A percentile compares a stretch with the other conserved stretches of the same genome.
Conservation (phyloP, 345 rosid species). For the Salix udensis region DNA sequence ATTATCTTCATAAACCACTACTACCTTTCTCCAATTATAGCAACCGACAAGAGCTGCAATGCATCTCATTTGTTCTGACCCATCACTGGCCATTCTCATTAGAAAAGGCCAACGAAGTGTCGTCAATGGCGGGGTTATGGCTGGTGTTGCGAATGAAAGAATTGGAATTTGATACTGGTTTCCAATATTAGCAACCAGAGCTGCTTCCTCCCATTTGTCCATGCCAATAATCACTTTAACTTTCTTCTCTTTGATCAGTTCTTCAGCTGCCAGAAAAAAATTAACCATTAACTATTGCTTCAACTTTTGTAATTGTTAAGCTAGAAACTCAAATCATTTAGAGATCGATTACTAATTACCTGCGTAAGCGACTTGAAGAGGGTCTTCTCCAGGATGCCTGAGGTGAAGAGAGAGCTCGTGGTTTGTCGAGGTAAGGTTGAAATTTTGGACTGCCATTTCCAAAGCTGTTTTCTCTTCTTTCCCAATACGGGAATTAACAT, state of each 20-base stretch:
- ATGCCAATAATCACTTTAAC: constrained; percentile 42
- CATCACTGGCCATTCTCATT: constrained; percentile 29
- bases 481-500: constrained; percentile 29
- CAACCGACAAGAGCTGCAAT: constrained; percentile 33
- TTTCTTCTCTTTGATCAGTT: constrained; percentile 31
- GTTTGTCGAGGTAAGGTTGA: constrained; percentile 14
- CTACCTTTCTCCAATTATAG: constrained; percentile 36
- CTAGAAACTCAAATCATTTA: neutral
- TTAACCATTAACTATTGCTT: neutral
- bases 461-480: constrained; percentile 42
- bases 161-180: constrained; percentile 34
- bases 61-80: constrained; percentile 35
- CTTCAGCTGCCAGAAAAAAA: constrained; percentile 30
- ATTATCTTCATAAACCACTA: constrained; percentile 39
- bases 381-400: constrained; percentile 20
- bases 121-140: constrained; percentile 17
- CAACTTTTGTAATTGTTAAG: neutral
- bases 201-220: constrained; percentile 48
- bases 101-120: constrained; percentile 40
- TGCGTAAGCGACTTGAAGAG: constrained; percentile 28
- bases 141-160: constrained; percentile 37
- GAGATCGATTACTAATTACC: constrained; percentile 24
- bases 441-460: constrained; percentile 37
- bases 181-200: constrained; percentile 38
- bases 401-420: constrained; percentile 32